Evolutionary conservation across 169 alveolate species (phyloP), one percentile per base, ranked within the genome.

Genomic region (Babesia sp.): DNA sequence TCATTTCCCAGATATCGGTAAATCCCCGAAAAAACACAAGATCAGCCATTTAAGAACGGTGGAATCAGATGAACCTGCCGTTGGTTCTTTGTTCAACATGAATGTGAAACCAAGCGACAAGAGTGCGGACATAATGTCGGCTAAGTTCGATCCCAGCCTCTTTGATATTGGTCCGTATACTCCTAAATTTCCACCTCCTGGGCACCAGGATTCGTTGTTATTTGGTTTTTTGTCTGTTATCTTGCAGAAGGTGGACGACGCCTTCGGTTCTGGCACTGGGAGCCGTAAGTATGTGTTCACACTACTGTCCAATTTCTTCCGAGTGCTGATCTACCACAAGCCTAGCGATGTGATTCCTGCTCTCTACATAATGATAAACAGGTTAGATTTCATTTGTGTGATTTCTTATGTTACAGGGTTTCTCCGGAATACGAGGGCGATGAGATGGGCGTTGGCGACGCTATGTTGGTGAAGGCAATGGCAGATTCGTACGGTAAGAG

Each of bases 361-460:
- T 24, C 90, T 86, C 5, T 94, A 92, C 61, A 61, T 93, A 26
- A 79, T 93, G 41, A 67, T 91, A 57, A 91, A 92, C 78, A 86
- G 86, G 83, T 90, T n/a, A n/a, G 68, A 0, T 14, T 5, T 3
- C 26, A 6, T 9, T 33, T 24, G 20, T 12, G 9, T 11, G 20
- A 8, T 39, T 7, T 24, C 18, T 2, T 16, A 3, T 2, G 12
- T 26, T 24, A 28, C 71, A 80, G 88, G 39, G 50, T 97, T n/a
- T 97, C 97, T 22, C 98, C 99, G 16, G 99, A 96, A 66, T 97
- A 96, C 83, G 93, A 91, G 75, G 95, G 94, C 36, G 90, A 90
- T 5, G 99, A 98, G 70, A 87, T 96, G 34, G 99, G 99, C 11
- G 96, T 98, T 31, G 99, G 99, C 0, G 96, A 95, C 37, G 95